phyloP scores from a whole-genome alignment of 2,329 filamentous ascomycete species.

The Fusarium sp. region DNA sequence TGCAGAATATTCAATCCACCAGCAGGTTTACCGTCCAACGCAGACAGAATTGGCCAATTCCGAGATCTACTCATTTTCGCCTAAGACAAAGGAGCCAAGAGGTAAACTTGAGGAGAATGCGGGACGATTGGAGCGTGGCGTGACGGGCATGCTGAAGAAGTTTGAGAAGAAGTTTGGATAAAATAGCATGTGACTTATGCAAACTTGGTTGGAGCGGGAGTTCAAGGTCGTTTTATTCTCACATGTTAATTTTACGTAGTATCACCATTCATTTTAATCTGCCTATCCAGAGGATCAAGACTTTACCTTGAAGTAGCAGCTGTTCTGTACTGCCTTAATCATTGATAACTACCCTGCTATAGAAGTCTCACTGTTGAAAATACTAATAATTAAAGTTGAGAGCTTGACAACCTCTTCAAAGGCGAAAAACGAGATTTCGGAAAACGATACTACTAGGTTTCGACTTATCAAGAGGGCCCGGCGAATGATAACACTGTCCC shows the following conservation, averaged over 20 bases:
- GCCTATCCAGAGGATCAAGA: not conserved
- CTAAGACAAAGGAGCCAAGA: constrained; percentile 55
- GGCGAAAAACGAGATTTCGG: not conserved
- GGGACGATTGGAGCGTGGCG: constrained; percentile 74
- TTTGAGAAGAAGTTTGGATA: constrained; percentile 79
- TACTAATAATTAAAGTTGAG: not conserved
- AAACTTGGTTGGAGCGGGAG: constrained; percentile 20
- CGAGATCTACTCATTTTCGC: constrained; percentile 50
- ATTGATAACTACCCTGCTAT: not conserved
- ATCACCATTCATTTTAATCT: not conserved
- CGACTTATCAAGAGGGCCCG: not conserved
- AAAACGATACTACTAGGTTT: not conserved
- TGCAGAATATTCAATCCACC: constrained; percentile 69
- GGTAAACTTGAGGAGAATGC: constrained; percentile 72
- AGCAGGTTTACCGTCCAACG: constrained; percentile 76
- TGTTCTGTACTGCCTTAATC: not conserved
- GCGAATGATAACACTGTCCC: not conserved
- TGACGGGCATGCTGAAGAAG: constrained; percentile 79
- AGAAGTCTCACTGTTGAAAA: not conserved
- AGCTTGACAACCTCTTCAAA: not conserved
- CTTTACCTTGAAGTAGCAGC: not conserved
- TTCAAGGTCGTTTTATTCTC: constrained; percentile 17
- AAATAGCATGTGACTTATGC: constrained; percentile 13
- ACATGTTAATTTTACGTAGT: constrained; percentile 9
- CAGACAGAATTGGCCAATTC: constrained; percentile 65